Evolutionary conservation across 768 basidiomycete species (phyloP).

Genomic region (Boletus sp.): DNA sequence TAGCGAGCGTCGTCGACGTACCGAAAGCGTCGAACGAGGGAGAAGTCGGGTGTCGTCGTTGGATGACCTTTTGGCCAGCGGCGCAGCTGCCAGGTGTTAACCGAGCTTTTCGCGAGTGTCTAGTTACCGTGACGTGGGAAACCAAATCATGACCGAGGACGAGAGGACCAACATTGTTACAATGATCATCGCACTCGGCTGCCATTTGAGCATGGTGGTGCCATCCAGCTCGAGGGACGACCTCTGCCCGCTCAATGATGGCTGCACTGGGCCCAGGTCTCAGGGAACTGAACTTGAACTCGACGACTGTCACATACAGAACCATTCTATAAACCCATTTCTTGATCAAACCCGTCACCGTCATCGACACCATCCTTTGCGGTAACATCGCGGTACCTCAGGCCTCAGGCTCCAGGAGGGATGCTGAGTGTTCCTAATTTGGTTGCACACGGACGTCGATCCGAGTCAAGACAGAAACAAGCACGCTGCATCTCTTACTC

Average conservation of each 20-base stretch:
- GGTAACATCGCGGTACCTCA: background rate
- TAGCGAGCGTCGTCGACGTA: background rate
- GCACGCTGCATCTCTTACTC: background rate
- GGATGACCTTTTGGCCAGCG: no score
- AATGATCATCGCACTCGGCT: background rate
- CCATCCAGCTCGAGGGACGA: no score
- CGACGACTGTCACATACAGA: background rate
- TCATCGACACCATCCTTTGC: background rate
- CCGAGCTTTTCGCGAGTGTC: no score
- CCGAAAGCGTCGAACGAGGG: background rate
- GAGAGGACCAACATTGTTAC: no score
- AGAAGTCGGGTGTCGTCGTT: no score
- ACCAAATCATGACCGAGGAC: no score
- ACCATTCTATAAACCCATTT: background rate
- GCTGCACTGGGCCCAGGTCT: background rate
- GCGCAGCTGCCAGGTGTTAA: no score
- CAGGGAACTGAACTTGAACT: no score
- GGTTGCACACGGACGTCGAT: background rate
- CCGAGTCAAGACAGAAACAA: background rate
- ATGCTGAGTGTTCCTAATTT: constrained; percentile 1
- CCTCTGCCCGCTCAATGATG: no score
- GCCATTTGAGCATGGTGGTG: background rate
- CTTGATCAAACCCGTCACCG: background rate
- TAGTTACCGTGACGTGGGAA: no score
- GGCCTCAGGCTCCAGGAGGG: background rate